Conservation (phyloP, 352 stramenopile genomes). For the Pythium dissotocum region DNA sequence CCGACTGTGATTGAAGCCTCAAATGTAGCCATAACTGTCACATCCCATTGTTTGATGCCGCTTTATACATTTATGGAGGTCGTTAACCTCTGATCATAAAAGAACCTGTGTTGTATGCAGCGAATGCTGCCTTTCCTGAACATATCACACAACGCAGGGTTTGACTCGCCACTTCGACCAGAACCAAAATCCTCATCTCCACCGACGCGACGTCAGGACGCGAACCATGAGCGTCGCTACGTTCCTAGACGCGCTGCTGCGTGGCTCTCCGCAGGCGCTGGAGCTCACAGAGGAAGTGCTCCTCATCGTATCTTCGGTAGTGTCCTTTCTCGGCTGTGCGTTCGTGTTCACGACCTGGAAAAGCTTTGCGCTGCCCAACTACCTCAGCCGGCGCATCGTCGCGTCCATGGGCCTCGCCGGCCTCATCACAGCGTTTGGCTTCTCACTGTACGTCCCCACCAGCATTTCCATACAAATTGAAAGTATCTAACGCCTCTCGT, state of each 20-base stretch:
- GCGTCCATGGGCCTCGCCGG: constrained; percentile 66
- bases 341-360: constrained; percentile 77
- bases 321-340: constrained; percentile 67
- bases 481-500: not conserved
- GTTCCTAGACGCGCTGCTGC: constrained; percentile 6
- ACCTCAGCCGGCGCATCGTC: constrained; percentile 69
- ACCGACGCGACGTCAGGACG: not conserved
- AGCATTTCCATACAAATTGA: too few species aligned
- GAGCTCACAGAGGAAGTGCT: constrained; percentile 46
- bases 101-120: not conserved
- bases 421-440: constrained; percentile 58
- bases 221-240: not conserved
- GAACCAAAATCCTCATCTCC: not conserved
- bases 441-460: constrained; percentile 45
- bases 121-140: not conserved
- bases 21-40: not conserved
- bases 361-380: constrained; percentile 61
- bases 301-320: constrained; percentile 48
- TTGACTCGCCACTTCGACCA: not conserved
- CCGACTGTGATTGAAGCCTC: too few species aligned
- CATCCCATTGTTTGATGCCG: not conserved
- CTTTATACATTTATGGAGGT: not conserved
- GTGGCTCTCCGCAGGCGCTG: constrained; percentile 25
- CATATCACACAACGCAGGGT: constrained; percentile 1
- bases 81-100: not conserved